Base-by-base conservation (phyloP, 495 filamentous ascomycete species). In the Bombardia bombarda region DNA sequence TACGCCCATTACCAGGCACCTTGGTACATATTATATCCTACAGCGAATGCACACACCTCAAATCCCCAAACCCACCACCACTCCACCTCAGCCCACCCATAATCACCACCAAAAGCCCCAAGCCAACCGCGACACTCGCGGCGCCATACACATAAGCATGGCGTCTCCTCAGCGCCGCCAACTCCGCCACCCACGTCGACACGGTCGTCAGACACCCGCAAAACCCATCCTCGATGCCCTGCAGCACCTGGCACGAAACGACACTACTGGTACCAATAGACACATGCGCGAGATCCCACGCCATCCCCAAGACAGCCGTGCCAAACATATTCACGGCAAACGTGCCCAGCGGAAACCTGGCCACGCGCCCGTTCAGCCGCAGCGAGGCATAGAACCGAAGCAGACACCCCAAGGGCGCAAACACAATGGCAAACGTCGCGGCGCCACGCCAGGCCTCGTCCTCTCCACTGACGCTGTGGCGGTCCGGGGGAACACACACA, bases 131-230 rank as follows among this genome's bases (percentile, higher is more conserved):
- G 1, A 95, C 70, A 60, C 86, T 96, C 28, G 57, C 45, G 0
- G 60, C 54, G 0, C 84, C 88, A 65, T 97, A 97, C 0, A 80
- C 41, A 66, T 90, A 95, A 0, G 80, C 80, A 66, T 89, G 69
- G 17, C 73, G 60, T 23, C 80, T 68, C 50, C 73, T 60, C 57
- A 95, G 55, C 3, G 76, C 79, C 46, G 78, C 77, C 56, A 95
- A 55, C 70, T 97, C 90, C 8, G 69, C 65, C 12, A 92, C 84
- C 87, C 88, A 95, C 4, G 90, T 96, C 52, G 83, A 89, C n/a
- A 97, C 78, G 8, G 90, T 97, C 9, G 90, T 95, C 55, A 87
- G 65, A 49, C 83, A 82, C 7, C 90, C 90, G 58, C 90, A 95
- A 53, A 95, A 93, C 37, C 90, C 90, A 68, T 96, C 90, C 66